phyloP scores from a whole-genome alignment of 805 yeast species.

The Yarrowia sp. region DNA sequence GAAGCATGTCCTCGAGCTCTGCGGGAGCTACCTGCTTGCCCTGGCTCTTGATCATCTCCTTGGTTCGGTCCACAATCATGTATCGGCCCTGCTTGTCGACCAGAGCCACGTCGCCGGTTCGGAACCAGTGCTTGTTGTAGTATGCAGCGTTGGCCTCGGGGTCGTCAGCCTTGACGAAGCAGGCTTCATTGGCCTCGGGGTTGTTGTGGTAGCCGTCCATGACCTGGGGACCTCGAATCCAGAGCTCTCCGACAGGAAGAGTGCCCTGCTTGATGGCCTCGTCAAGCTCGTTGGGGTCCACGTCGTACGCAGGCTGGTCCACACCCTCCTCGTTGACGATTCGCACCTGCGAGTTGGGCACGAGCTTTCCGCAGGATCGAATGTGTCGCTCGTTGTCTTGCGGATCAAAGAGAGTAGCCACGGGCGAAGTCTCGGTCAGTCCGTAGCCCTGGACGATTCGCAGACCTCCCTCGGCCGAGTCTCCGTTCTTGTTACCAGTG shows the following conservation, averaged over 20 bases:
- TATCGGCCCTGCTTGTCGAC: slow-evolving; percentile 42
- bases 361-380: slow-evolving; percentile 42
- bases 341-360: slow-evolving; percentile 51
- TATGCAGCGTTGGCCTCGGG: slow-evolving; percentile 39
- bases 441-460: slow-evolving; percentile 32
- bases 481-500: slow-evolving; percentile 27
- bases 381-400: slow-evolving; percentile 44
- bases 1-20: slow-evolving; percentile 33
- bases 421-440: slow-evolving; percentile 59
- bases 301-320: slow-evolving; percentile 51
- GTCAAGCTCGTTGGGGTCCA: neutral
- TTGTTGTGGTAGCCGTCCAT: slow-evolving; percentile 37
- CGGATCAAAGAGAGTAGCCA: slow-evolving; percentile 42
- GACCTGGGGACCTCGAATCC: slow-evolving; percentile 56
- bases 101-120: slow-evolving; percentile 56
- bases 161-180: slow-evolving; percentile 15
- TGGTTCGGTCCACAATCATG: slow-evolving; percentile 57
- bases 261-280: slow-evolving; percentile 22
- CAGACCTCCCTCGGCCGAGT: slow-evolving; percentile 24
- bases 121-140: slow-evolving; percentile 35
- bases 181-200: slow-evolving; percentile 1
- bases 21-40: slow-evolving; percentile 37
- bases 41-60: slow-evolving; percentile 60
- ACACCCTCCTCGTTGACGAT: slow-evolving; percentile 44
- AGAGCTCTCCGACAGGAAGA: slow-evolving; percentile 48